phyloP scores from a whole-genome alignment of 2,329 filamentous ascomycete species.

The Cercospora sp. region DNA sequence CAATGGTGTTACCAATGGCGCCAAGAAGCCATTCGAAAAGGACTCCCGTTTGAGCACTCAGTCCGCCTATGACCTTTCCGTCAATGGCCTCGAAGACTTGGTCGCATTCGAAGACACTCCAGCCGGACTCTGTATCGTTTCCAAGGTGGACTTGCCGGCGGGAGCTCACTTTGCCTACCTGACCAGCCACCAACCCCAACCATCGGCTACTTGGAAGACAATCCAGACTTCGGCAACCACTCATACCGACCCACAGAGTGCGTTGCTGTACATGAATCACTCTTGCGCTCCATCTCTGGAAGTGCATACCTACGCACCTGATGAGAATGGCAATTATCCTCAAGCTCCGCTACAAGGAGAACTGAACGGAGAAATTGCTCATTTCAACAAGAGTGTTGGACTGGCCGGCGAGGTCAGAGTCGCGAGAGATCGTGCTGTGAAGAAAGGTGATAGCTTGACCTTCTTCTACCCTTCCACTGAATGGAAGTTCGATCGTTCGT shows the following conservation, averaged over 20 bases:
- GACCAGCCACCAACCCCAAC: conserved; percentile 47
- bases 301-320: conserved; percentile 50
- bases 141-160: conserved; percentile 52
- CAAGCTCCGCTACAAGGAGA: conserved; percentile 24
- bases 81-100: conserved; percentile 42
- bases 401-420: conserved; percentile 30
- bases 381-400: conserved; percentile 17
- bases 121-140: conserved; percentile 48
- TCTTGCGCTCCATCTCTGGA: conserved; percentile 53
- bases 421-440: conserved; percentile 41
- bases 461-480: conserved; percentile 55
- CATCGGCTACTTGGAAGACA: conserved; percentile 50
- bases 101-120: conserved; percentile 42
- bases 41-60: conserved; percentile 13
- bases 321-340: conserved; percentile 32
- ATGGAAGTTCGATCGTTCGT: conserved; percentile 52
- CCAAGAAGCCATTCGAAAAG: conserved; percentile 14
- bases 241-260: conserved; percentile 59
- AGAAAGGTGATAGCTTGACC: conserved; percentile 46
- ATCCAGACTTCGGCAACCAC: conserved; percentile 52
- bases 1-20: conserved; percentile 20
- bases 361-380: conserved; percentile 22
- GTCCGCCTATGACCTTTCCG: conserved; percentile 26
- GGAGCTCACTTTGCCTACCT: conserved; percentile 54
- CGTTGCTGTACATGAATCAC: conserved; percentile 60